Conservation (phyloP, 192 early-diverging fungal species). For the Backusella macrospora region DNA sequence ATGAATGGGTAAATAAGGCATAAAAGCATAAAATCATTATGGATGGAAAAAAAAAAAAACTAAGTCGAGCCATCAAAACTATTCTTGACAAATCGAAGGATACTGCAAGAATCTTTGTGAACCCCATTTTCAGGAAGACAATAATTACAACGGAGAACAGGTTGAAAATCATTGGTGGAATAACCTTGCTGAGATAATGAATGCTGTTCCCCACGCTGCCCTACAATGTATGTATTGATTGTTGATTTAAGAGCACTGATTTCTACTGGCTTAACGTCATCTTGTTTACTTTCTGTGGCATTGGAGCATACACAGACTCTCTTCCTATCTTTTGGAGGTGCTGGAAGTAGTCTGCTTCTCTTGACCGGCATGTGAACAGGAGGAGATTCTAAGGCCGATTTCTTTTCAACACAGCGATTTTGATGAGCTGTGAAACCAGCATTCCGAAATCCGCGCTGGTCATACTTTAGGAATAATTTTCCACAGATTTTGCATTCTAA, state of each 20-base stretch:
- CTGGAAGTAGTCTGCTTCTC: background rate
- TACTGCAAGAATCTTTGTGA: background rate
- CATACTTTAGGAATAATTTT: slow-evolving; percentile 22
- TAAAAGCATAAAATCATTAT: background rate
- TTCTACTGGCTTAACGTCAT: background rate
- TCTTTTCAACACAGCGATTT: slow-evolving; percentile 21
- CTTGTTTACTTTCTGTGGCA: background rate
- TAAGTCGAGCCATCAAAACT: background rate
- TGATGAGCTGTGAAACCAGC: slow-evolving; percentile 32
- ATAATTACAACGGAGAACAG: slow-evolving; percentile 7
- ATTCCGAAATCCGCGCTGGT: slow-evolving; percentile 37
- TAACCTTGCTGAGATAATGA: background rate
- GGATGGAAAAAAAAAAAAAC: background rate
- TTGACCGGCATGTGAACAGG: background rate
- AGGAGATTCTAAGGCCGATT: background rate
- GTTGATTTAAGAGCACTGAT: background rate
- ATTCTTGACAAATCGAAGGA: background rate
- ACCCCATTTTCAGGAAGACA: slow-evolving; percentile 12
- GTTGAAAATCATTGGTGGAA: background rate
- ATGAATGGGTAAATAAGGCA: background rate
- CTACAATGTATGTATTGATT: background rate
- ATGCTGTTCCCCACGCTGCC: background rate
- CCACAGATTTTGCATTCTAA: slow-evolving; percentile 21
- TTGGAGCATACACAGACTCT: too few species aligned
- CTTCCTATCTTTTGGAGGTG: background rate